Evolutionary conservation across 2,329 filamentous ascomycete species (phyloP), one percentile per base, ranked within the genome.

Genomic region (Penicillium occitanis): DNA sequence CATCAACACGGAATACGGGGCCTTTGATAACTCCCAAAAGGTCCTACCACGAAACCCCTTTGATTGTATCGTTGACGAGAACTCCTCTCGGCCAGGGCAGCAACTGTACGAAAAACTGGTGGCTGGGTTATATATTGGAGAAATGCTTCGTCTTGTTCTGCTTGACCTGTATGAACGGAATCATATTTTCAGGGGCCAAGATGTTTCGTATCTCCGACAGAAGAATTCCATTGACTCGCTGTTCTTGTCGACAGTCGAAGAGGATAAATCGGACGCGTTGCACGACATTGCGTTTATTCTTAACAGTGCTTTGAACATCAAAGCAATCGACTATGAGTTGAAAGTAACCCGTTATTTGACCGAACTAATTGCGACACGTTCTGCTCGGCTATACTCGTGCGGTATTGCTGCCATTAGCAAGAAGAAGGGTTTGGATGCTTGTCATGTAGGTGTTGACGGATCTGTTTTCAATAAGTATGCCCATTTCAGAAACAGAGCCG

Each of bases 401-500:
- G 95, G 94, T 76, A 92, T 98, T 66, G 92, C 94, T n/a, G 95
- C 93, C 65, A 96, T 98, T 74, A 92, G 90, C 85, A 96, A 90
- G 83, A 97, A 97, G 88, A 97, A 96, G 85, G 85, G 86, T 68
- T 91, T 92, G 78, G 80, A 89, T 73, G 85, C 86, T 35, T 96
- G 91, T 80, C 93, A 97, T 78, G 93, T 98, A 35, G 94, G 94
- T 70, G 94, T 95, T 62, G 94, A 98, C 76, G 95, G 95, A 22
- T 95, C 91, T 11, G 93, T 98, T 55, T 98, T 98, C 83, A 96
- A 96, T 86, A 97, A 97, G 78, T 97, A 97, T 80, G 92, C 93
- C n/a, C 90, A 96, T 80, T 97, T 97, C 86, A 96, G 96, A 84
- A 86, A 88, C 65, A 89, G 93, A 63, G 92, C 92, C 62, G 92